phyloP scores from a whole-genome alignment of 2,329 filamentous ascomycete species.

The Botryotinia calthae region DNA sequence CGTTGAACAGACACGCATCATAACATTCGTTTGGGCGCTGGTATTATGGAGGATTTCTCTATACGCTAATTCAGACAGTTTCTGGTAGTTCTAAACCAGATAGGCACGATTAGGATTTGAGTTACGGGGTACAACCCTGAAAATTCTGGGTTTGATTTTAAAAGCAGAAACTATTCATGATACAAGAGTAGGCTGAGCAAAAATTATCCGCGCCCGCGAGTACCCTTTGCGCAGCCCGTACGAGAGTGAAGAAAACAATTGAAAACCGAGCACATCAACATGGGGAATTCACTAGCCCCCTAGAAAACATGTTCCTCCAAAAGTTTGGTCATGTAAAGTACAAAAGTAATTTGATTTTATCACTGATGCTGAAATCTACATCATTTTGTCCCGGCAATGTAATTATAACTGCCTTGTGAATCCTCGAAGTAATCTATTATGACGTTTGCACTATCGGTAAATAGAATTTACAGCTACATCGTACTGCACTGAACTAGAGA shows the following conservation, averaged over 20 bases:
- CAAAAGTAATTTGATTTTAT: neutral
- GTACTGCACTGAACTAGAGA: too few species aligned
- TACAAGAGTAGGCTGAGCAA: neutral
- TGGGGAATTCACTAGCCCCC: fast-evolving
- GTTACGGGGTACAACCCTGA: neutral
- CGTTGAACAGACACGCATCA: neutral
- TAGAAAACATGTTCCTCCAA: neutral
- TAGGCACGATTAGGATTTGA: neutral
- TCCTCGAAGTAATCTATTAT: too few species aligned
- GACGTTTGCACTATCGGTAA: too few species aligned
- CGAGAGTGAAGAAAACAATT: neutral
- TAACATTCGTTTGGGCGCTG: neutral
- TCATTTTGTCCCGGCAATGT: neutral
- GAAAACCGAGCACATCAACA: neutral
- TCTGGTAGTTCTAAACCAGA: neutral
- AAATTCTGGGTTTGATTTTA: neutral
- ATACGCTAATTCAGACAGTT: neutral
- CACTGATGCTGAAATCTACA: neutral
- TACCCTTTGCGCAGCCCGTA: too few species aligned
- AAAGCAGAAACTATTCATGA: neutral
- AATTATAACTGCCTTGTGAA: too few species aligned
- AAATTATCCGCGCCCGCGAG: too few species aligned
- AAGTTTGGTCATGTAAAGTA: neutral
- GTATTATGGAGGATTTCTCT: neutral
- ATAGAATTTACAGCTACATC: too few species aligned